Base-by-base conservation (phyloP, 257 asterid genomes). In the Thymus mandschuricus region DNA sequence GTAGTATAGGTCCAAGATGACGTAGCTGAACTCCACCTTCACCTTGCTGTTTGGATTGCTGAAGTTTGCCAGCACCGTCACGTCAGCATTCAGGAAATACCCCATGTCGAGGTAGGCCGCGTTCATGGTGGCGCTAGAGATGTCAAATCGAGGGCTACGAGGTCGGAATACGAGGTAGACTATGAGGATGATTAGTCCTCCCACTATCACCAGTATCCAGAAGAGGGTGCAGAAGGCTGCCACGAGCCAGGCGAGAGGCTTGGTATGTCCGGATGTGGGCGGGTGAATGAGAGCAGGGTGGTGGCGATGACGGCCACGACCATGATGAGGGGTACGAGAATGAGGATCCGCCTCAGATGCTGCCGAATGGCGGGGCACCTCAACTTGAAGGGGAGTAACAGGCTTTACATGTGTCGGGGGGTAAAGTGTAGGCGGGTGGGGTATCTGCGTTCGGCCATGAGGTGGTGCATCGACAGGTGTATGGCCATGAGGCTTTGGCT, bases 51-150 rank as follows among this genome's bases (percentile, higher is more conserved):
- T 94, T 15, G 98, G 97, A 15, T 94, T 94, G 63, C 88, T 86
- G 88, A 94, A 94, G 88, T 94, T 94, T 38, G 87, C 92, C 0
- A 94, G 89, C 31, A 94, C 10, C 10, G 91, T 88, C 66, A 91
- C 44, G 68, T 94, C 99, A 0, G 92, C 95, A 7, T 94, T 91
- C 54, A 94, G 94, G 29, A 93, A 83, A 11, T 85, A 82, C 0
- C 97, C 97, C 96, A 85, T 85, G 89, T 91, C 99, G 11, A 94
- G 93, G 77, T 94, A 94, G 55, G 97, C 99, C 5, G 93, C 95
- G n/a, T 94, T 94, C 66, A 94, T 79, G 58, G 92, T 81, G 66
- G 80, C 88, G 8, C 79, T 60, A 4, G 96, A 80, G 66, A 94
- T 78, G 85, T 94, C 98, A 66, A 94, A 89, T 75, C 88, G 79